These are phyloP conservation scores for Exsudoporus frostii DNA, from an alignment of 768 basidiomycete genomes.

Conservation along the genomic window DNA sequence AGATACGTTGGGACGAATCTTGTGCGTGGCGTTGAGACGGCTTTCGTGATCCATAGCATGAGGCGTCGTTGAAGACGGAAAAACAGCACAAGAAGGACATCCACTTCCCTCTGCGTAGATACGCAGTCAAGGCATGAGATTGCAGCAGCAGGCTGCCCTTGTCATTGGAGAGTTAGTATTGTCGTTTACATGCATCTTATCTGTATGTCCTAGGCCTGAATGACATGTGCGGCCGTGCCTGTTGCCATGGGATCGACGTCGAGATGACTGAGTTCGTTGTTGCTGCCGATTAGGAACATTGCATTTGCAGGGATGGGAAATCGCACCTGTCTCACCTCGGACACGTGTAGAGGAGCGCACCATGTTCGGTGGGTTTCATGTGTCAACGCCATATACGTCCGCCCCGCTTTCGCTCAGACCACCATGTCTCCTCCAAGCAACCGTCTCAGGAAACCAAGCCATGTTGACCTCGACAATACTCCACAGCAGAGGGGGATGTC, in stretches of 20 bases:
- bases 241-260: slow-evolving; percentile 12
- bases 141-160: slow-evolving; percentile 14
- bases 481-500: slow-evolving; percentile 30
- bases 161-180: slow-evolving; percentile 15
- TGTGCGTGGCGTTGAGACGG: slow-evolving; percentile 2
- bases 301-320: slow-evolving; percentile 3
- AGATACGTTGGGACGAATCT: slow-evolving; percentile 21
- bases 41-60: slow-evolving; percentile 52
- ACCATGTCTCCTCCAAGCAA: slow-evolving; percentile 42
- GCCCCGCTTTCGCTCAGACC: slow-evolving; percentile 21
- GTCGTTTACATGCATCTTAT: slow-evolving; percentile 31
- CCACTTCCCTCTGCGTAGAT: slow-evolving; percentile 93
- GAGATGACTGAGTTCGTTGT: background rate
- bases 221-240: slow-evolving; percentile 33
- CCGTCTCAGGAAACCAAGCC: slow-evolving; percentile 38
- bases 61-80: slow-evolving; percentile 81
- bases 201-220: slow-evolving; percentile 40
- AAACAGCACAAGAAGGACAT: slow-evolving; percentile 92
- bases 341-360: slow-evolving; percentile 27
- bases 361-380: slow-evolving; percentile 21
- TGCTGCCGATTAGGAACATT: background rate
- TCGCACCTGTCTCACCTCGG: background rate
- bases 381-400: slow-evolving; percentile 9
- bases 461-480: slow-evolving; percentile 36
- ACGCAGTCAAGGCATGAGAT: slow-evolving; percentile 87